Percentiles rank a stretch among this genome's conserved stretches.
These are phyloP conservation scores for Backusella luteola DNA, from an alignment of 192 early-diverging fungal genomes.

Conservation along the genomic window DNA sequence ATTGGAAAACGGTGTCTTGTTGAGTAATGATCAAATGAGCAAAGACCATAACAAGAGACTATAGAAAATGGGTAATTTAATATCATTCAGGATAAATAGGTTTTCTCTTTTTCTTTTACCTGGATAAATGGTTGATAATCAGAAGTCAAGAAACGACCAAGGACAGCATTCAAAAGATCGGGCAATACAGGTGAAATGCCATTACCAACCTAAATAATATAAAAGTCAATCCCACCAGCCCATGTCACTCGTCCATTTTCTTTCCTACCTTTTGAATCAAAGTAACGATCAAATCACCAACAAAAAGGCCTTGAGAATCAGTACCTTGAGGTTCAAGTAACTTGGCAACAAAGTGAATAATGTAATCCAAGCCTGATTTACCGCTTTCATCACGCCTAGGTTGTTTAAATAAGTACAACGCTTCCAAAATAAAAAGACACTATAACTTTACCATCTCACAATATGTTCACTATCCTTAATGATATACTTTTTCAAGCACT, in stretches of 20 bases:
- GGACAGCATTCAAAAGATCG: slow-evolving; percentile 76
- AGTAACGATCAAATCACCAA: slow-evolving; percentile 87
- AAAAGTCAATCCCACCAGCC: slow-evolving; percentile 24
- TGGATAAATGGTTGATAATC: slow-evolving; percentile 79
- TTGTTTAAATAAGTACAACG: neutral
- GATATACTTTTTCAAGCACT: slow-evolving; percentile 79
- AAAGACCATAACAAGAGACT: slow-evolving; percentile 84
- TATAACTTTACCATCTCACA: slow-evolving; percentile 62
- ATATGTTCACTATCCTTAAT: slow-evolving; percentile 75
- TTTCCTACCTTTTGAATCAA: slow-evolving; percentile 73
- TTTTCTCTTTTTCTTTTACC: slow-evolving; percentile 30
- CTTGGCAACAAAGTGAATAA: slow-evolving; percentile 79
- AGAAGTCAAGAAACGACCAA: slow-evolving; percentile 67
- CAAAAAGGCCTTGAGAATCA: slow-evolving; percentile 83
- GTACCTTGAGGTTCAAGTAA: slow-evolving; percentile 70
- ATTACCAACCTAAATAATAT: slow-evolving; percentile 48
- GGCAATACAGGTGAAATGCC: slow-evolving; percentile 65
- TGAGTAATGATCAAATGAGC: slow-evolving; percentile 79
- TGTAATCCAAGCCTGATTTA: slow-evolving; percentile 73
- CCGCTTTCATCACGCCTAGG: slow-evolving; percentile 41
- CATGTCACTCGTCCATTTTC: neutral
- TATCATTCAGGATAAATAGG: neutral
- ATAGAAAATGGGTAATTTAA: neutral
- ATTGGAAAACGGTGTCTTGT: slow-evolving; percentile 67
- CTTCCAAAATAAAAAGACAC: neutral